Conservation (phyloP, 2,329 filamentous ascomycete genomes). For the Coniochaeta sp. region DNA sequence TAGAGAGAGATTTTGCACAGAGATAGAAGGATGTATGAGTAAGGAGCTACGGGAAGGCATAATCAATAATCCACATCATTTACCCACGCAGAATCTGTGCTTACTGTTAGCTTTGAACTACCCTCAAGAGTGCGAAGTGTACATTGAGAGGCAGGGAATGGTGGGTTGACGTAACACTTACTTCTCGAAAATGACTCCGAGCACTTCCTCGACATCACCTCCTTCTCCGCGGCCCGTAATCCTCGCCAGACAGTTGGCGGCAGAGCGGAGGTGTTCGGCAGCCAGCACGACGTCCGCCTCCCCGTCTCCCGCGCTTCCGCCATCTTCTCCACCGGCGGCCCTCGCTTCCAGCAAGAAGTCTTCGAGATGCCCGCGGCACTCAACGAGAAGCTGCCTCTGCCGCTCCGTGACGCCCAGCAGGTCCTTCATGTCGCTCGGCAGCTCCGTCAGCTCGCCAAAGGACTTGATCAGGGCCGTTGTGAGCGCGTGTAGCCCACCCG, state of each 20-base stretch:
- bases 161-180: slow-evolving; percentile 35
- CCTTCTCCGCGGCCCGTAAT: slow-evolving; percentile 82
- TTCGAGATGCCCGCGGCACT: slow-evolving; percentile 65
- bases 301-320: slow-evolving; percentile 3
- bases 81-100: slow-evolving; percentile 39
- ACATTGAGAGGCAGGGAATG: slow-evolving; percentile 22
- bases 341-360: slow-evolving; percentile 61
- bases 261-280: slow-evolving; percentile 79
- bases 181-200: slow-evolving; percentile 98
- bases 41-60: background rate
- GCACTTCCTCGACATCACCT: slow-evolving; percentile 88
- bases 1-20: background rate
- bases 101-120: background rate
- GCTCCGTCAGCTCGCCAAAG: slow-evolving; percentile 64
- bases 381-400: slow-evolving; percentile 72
- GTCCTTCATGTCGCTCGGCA: slow-evolving; percentile 69
- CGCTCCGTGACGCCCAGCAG: slow-evolving; percentile 86
- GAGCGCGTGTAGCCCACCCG: slow-evolving; percentile 62
- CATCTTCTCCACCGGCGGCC: slow-evolving; percentile 20
- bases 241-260: slow-evolving; percentile 70
- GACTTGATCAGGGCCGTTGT: slow-evolving; percentile 58
- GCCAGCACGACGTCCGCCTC: slow-evolving; percentile 82
- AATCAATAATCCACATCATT: slow-evolving; percentile 19
- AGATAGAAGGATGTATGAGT: background rate
- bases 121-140: background rate